Base-by-base conservation (phyloP, 768 basidiomycete genomes). In the Suillus subaureus region DNA sequence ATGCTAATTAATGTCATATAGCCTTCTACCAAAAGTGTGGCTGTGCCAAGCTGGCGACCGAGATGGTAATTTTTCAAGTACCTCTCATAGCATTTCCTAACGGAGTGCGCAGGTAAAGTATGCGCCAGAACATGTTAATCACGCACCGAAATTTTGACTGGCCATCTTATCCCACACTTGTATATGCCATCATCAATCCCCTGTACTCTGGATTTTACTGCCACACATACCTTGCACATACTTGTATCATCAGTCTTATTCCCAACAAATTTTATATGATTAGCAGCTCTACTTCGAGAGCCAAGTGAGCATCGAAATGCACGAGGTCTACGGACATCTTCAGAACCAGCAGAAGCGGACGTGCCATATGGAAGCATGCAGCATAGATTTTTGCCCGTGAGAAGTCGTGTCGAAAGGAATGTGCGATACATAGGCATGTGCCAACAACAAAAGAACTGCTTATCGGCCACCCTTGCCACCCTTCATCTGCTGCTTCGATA, bases 401-500 rank as follows among this genome's bases (percentile, higher is more conserved):
- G 35, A 45, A 42, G 69, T 66, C 68, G 66, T 70, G 70, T 65
- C 66, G 61, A 65, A 35, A 52, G 31, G 68, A 69, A 71, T 52
- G 55, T 71, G 77, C 61, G 67, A 70, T 77, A 78, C 72, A 72
- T 63, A 64, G 51, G 35, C 42, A 61, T 21, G 39, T 52, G 57
- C 54, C 54, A 23, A 42, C 56, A 60, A 61, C 63, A 40, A 49
- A 64, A 67, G 31, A 62, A 33, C 42, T 57, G 61, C 68, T 88
- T 77, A 91, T 83, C 90, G 87, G 66, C 89, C 88, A 63, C 87
- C 86, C 82, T 91, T 91, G 74, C 89, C 87, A 76, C 94, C 94
- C 86, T 96, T 96, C 90, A 94, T 94, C 82, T 92, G 91, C 81
- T 97, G 95, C 83, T 96, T 98, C 75, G 94, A 94, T 51, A 96